Evolutionary conservation across 1,139 yeast species (phyloP).

Genomic region (Spathaspora sp.): DNA sequence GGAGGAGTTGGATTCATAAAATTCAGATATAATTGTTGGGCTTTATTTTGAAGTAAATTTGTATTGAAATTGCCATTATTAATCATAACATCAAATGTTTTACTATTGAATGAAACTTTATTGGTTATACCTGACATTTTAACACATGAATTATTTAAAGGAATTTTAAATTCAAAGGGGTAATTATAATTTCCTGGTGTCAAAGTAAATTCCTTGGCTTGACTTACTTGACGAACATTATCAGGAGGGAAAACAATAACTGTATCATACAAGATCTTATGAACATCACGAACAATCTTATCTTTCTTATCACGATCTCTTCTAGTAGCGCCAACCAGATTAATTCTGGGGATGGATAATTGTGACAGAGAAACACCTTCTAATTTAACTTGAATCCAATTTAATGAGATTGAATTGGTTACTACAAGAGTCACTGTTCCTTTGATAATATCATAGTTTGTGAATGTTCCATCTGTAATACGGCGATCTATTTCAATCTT

Average conservation of each 20-base stretch:
- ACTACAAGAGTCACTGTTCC: slow-evolving; percentile 49
- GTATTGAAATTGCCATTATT: slow-evolving; percentile 37
- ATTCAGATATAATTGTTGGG: slow-evolving; percentile 17
- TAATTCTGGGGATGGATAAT: slow-evolving; percentile 25
- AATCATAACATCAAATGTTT: slow-evolving; percentile 30
- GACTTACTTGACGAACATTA: slow-evolving; percentile 48
- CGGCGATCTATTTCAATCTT: slow-evolving; percentile 37
- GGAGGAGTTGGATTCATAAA: slow-evolving; percentile 2
- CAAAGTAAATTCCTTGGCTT: slow-evolving; percentile 55
- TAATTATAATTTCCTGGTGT: slow-evolving; percentile 60
- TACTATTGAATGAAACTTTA: slow-evolving; percentile 34
- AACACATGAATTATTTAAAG: slow-evolving; percentile 50
- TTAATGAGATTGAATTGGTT: slow-evolving; percentile 47
- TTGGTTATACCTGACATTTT: slow-evolving; percentile 44
- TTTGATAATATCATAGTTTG: slow-evolving; percentile 50
- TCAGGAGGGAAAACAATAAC: slow-evolving; percentile 61
- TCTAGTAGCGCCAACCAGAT: slow-evolving; percentile 3
- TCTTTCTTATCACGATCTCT: slow-evolving; percentile 19
- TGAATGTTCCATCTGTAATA: slow-evolving; percentile 45
- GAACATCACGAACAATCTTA: slow-evolving; percentile 41
- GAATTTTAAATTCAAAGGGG: slow-evolving; percentile 57
- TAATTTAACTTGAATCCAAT: slow-evolving; percentile 55
- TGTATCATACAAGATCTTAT: slow-evolving; percentile 57
- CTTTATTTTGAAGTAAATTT: slow-evolving; percentile 21
- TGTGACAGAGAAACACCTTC: slow-evolving; percentile 53